phyloP scores from a whole-genome alignment of 495 filamentous ascomycete genomes.

The Aspergillus asperescens region DNA sequence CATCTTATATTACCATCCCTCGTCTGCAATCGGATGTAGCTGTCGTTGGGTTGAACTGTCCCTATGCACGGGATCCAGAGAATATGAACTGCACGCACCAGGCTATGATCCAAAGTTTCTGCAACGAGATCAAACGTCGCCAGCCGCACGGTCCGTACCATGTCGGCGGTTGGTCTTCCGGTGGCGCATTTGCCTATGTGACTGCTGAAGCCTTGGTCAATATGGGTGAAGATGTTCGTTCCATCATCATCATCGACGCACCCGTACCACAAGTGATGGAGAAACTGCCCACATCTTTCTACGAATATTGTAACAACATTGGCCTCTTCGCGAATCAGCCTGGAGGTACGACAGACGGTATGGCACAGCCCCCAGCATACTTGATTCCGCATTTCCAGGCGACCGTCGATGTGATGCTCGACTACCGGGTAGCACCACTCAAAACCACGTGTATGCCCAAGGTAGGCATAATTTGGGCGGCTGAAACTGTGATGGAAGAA shows the following conservation, averaged over 20 bases:
- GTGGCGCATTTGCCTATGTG: constrained; percentile 42
- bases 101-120: constrained; percentile 46
- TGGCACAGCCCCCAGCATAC: background rate
- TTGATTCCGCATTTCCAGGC: constrained; percentile 1
- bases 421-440: background rate
- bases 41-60: constrained; percentile 15
- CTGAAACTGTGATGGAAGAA: background rate
- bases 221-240: constrained; percentile 25
- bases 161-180: constrained; percentile 53
- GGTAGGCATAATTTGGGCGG: constrained; percentile 2
- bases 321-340: background rate
- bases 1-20: constrained; percentile 12
- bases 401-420: constrained; percentile 3
- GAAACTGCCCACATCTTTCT: background rate
- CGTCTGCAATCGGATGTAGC: background rate
- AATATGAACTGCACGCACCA: background rate
- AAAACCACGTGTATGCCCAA: background rate
- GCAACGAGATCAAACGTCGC: constrained; percentile 57
- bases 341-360: background rate
- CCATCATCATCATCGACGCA: constrained; percentile 20
- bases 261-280: background rate
- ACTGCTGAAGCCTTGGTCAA: constrained; percentile 26
- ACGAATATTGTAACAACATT: background rate
- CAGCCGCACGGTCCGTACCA: constrained; percentile 64
- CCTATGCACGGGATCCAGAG: constrained; percentile 1